Evolutionary conservation across 345 rosid genomes (phyloP).

Genomic region (Luvunga scandens): DNA sequence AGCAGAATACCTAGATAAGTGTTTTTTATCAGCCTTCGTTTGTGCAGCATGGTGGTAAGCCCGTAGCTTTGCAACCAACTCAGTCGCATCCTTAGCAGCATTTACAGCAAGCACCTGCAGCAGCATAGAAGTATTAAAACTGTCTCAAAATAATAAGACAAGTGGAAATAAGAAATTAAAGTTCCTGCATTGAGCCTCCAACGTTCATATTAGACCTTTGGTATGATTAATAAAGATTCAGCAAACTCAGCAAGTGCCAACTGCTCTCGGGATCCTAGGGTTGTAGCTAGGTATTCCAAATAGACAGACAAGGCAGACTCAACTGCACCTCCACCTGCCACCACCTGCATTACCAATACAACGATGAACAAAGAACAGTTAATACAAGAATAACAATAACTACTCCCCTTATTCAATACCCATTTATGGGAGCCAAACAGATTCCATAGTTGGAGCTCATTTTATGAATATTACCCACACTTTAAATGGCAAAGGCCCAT

Average conservation of each 20-base stretch:
- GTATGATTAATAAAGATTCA: conserved; percentile 78
- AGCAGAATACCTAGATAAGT: conserved; percentile 65
- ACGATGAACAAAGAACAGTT: background rate
- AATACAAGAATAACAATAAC: background rate
- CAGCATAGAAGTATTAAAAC: background rate
- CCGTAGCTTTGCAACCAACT: conserved; percentile 87
- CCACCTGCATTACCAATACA: conserved; percentile 56
- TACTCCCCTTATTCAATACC: background rate
- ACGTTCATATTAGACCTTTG: conserved; percentile 52
- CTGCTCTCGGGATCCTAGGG: conserved; percentile 91
- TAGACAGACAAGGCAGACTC: conserved; percentile 89
- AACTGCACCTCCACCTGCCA: conserved; percentile 99
- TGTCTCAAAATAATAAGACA: background rate
- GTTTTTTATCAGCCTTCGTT: conserved; percentile 92
- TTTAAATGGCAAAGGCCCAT: background rate
- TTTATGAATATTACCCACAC: background rate
- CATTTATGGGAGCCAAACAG: background rate
- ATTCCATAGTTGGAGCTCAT: background rate
- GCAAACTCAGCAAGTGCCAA: conserved; percentile 97
- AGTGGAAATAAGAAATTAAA: background rate
- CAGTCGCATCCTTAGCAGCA: conserved; percentile 96
- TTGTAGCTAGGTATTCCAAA: conserved; percentile 89
- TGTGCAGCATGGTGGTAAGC: conserved; percentile 97
- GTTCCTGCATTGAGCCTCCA: background rate
- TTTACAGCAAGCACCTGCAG: conserved; percentile 90